phyloP scores from a whole-genome alignment of 768 basidiomycete species.

The Suillus subluteus region DNA sequence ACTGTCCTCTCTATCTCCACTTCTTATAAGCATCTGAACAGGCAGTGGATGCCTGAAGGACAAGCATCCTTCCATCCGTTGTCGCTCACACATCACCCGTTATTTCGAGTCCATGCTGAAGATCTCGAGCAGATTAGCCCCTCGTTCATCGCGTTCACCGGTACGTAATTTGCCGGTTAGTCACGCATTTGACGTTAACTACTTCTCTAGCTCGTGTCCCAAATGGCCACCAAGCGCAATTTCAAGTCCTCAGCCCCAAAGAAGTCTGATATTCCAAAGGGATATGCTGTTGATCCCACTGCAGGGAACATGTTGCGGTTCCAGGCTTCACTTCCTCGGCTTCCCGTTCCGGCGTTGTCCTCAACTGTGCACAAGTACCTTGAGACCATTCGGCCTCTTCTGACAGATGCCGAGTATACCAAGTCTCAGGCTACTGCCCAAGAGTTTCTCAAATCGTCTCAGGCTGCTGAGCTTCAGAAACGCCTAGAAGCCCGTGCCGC shows the following conservation, averaged over 20 bases:
- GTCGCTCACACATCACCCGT: constrained; percentile 6
- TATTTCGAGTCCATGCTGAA: constrained; percentile 21
- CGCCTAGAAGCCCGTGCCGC: constrained; percentile 78
- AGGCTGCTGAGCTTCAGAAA: constrained; percentile 72
- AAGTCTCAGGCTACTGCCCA: constrained; percentile 62
- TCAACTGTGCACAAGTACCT: constrained; percentile 91
- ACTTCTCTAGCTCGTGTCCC: constrained; percentile 18
- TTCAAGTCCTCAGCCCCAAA: constrained; percentile 35
- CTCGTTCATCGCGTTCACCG: constrained; percentile 20
- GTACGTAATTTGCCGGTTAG: constrained; percentile 16
- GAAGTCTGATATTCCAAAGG: constrained; percentile 42
- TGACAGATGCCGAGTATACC: constrained; percentile 63
- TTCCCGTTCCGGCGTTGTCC: constrained; percentile 84
- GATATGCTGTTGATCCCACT: constrained; percentile 57
- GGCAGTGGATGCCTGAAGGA: constrained; percentile 16
- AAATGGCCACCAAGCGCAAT: constrained; percentile 35
- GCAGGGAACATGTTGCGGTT: constrained; percentile 73
- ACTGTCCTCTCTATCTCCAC: constrained; percentile 22
- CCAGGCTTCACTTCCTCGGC: constrained; percentile 69
- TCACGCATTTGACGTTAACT: no score
- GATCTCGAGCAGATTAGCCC: constrained; percentile 20
- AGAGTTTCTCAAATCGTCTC: constrained; percentile 70
- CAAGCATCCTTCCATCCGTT: constrained; percentile 6
- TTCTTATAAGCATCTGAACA: constrained; percentile 13
- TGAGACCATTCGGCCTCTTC: constrained; percentile 78